Evolutionary conservation across 345 rosid species (phyloP), one percentile per base, ranked within the genome.

Genomic region (Lenwebbia sp.): DNA sequence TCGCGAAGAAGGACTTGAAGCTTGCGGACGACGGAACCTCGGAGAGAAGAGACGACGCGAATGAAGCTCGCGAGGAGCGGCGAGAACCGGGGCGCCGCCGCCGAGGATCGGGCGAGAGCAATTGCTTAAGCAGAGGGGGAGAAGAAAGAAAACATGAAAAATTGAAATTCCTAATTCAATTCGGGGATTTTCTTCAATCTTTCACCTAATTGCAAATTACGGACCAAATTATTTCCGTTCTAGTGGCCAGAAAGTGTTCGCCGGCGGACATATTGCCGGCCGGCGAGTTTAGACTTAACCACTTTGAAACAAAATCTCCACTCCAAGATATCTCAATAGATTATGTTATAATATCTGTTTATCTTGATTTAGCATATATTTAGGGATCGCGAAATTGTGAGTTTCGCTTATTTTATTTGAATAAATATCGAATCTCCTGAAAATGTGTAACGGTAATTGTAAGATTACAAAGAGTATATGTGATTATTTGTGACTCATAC

Each of bases 391-490:
- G 0, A 58, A 58, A n/a, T 0, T n/a, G 2, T n/a, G 5, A 58
- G 9, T 13, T 12, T 19, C 0, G 2, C 17, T 58, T n/a, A n/a
- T n/a, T 58, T 58, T n/a, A n/a, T 28, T n/a, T 58, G 13, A 13
- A n/a, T 60, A 0, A 13, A 6, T 13, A 60, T 5, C 13, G 21
- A 60, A 28, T 7, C 10, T 60, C 13, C 40, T 1, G 1, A 62
- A 0, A 0, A 7, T 0, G 6, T 1, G 2, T 6, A 6, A 13
- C 0, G 28, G 7, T 28, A 28, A 62, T 62, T 28, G 28, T 28
- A 14, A 13, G 12, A n/a, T 5, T 58, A n/a, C 19, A 6, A 60
- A 28, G 14, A 62, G 1, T 0, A 2, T 62, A 33, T 60, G 22
- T 30, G 28, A 60, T 60, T 60, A 60, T 60, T 60, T 26, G n/a